Base-by-base conservation (phyloP, 2,329 filamentous ascomycete genomes). In the Zopfia rhizophila region DNA sequence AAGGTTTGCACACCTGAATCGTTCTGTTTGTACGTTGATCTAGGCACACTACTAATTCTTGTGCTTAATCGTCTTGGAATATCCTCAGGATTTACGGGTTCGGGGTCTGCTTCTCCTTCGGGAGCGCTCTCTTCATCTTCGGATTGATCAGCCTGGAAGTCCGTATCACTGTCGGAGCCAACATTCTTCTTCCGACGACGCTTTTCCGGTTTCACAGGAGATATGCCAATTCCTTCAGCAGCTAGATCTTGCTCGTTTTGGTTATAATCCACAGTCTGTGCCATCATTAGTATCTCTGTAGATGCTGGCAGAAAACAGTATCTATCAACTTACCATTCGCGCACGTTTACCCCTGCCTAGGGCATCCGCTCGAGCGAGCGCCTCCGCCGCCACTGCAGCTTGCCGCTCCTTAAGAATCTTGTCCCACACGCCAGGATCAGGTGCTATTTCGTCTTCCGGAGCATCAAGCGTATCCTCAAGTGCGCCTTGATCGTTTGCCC, bases 381-480 rank as follows among this genome's bases (percentile, higher is more conserved):
- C 85, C 60, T 91, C 86, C 44, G 84, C 84, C n/a, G 83, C 81
- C 3, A 91, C 92, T 42, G 88, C 85, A 29, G 83, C 85, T 69
- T 96, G 90, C 53, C 94, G 86, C 65, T 95, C 84, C 40, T 86
- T 85, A 24, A 99, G 78, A 48, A 99, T 97, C 59, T 87, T 87
- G 41, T 96, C 91, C 95, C 95, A 99, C 0, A 95, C 84, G 24
- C 84, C 86, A 11, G 83, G 80, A 60, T 86, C 86, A 7, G 86
- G 78, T 0, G 79, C 76, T 6, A 78, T 69, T 4, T 81, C 76
- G 18, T 82, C 77, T 2, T 79, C 75, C 5, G 76, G 74, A 17
- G 79, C 77, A 31, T 83, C 78, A 16, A 89, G 67, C 17, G 83
- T 80, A 13, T 88, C 86, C 36, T 86, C 81, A 5, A 96, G 77